These are phyloP conservation scores for Chlorella vulgaris DNA, from an alignment of 139 green algal species.

Conservation along the genomic window DNA sequence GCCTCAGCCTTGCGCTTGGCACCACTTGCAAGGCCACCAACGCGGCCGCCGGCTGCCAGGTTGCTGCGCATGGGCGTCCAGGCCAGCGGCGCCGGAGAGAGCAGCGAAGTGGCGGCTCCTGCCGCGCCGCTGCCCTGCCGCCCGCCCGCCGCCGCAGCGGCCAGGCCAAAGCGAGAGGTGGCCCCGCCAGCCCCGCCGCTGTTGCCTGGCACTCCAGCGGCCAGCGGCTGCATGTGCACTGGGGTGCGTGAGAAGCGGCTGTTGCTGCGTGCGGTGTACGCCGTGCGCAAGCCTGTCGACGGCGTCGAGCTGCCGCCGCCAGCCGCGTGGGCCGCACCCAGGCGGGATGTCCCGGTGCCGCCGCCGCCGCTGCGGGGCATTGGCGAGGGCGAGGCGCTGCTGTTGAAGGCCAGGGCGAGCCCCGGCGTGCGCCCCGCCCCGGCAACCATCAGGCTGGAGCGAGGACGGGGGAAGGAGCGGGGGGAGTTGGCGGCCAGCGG, in stretches of 20 bases:
- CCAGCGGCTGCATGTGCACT: slow-evolving; percentile 26
- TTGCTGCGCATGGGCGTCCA: slow-evolving; percentile 47
- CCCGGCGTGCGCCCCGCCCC: slow-evolving; percentile 3
- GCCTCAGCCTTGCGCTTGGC: slow-evolving; percentile 39
- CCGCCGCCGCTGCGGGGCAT: neutral
- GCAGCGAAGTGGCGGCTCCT: neutral
- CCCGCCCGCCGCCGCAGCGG: neutral
- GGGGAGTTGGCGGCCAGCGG: slow-evolving; percentile 25
- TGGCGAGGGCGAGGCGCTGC: neutral
- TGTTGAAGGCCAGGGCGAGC: neutral
- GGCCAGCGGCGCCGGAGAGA: slow-evolving; percentile 32
- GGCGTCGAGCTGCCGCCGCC: neutral
- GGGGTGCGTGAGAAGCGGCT: slow-evolving; percentile 25
- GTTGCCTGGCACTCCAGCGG: neutral
- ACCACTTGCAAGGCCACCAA: neutral
- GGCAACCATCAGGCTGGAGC: neutral
- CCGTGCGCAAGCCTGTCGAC: neutral
- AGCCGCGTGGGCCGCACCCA: neutral
- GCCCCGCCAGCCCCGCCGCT: neutral
- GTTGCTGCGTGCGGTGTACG: neutral
- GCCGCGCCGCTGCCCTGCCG: neutral
- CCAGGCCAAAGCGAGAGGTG: slow-evolving; percentile 4
- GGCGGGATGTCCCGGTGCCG: neutral
- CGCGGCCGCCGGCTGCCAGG: neutral
- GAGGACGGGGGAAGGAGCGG: slow-evolving; percentile 11